These are phyloP conservation scores for Candida maesae DNA, from an alignment of 805 yeast genomes.

Conservation along the genomic window DNA sequence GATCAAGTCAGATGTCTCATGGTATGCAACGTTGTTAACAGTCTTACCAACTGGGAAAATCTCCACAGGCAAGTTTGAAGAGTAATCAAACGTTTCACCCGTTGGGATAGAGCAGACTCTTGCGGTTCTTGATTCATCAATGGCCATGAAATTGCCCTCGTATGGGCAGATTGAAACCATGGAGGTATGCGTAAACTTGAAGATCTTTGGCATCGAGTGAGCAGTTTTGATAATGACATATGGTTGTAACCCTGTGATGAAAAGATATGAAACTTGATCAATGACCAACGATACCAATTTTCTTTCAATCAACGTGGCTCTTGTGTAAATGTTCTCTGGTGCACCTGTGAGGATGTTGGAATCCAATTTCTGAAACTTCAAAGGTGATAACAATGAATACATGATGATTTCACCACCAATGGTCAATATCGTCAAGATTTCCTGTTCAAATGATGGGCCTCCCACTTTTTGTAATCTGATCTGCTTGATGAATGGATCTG, in stretches of 20 bases:
- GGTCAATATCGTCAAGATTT: constrained; percentile 66
- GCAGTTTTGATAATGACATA: constrained; percentile 62
- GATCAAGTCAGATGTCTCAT: constrained; percentile 59
- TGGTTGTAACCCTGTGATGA: constrained; percentile 74
- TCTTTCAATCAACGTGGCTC: constrained; percentile 60
- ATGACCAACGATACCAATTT: constrained; percentile 55
- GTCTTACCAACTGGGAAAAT: constrained; percentile 54
- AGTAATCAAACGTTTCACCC: constrained; percentile 43
- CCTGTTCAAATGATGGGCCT: constrained; percentile 48
- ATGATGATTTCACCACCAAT: constrained; percentile 76
- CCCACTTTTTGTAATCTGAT: constrained; percentile 64
- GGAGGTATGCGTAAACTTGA: constrained; percentile 61
- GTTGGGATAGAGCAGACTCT: constrained; percentile 42
- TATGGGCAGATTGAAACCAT: constrained; percentile 62
- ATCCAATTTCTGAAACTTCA: constrained; percentile 40
- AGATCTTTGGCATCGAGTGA: constrained; percentile 60
- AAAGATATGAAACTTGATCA: constrained; percentile 54
- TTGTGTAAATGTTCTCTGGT: constrained; percentile 70
- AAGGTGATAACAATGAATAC: constrained; percentile 52
- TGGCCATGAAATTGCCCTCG: constrained; percentile 50
- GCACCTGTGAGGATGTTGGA: constrained; percentile 63
- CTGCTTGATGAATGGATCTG: constrained; percentile 74
- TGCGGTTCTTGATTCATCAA: constrained; percentile 67
- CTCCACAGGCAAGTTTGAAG: constrained; percentile 57
- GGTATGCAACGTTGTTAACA: constrained; percentile 63